These are phyloP conservation scores for Cryptococcus sp. DNA, from an alignment of 1,284 basidiomycete genomes.

Conservation along the genomic window DNA sequence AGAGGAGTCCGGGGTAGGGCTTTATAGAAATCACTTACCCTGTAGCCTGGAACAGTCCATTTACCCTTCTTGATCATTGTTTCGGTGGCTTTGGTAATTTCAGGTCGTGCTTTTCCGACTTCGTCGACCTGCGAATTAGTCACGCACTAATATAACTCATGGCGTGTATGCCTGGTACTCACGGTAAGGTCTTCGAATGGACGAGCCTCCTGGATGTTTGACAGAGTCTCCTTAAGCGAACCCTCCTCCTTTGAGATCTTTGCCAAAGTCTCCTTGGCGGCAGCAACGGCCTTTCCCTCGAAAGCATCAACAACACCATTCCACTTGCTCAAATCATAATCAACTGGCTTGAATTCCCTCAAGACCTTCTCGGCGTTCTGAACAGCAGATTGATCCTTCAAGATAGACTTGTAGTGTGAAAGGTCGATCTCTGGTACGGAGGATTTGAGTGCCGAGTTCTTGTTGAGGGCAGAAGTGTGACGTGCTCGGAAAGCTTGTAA, in stretches of 20 bases:
- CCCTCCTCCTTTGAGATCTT: constrained; percentile 92
- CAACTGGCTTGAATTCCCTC: constrained; percentile 87
- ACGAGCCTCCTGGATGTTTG: constrained; percentile 96
- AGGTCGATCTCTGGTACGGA: constrained; percentile 70
- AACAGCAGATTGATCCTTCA: constrained; percentile 91
- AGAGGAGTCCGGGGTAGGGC: not conserved
- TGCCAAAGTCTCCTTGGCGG: constrained; percentile 82
- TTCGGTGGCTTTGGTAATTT: constrained; percentile 87
- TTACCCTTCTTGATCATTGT: constrained; percentile 99
- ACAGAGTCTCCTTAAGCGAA: constrained; percentile 87
- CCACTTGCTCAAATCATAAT: constrained; percentile 90
- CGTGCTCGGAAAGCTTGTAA: constrained; percentile 97
- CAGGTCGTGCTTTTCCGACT: constrained; percentile 87
- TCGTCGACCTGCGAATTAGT: constrained; percentile 64
- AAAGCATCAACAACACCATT: constrained; percentile 96
- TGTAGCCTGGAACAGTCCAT: constrained; percentile 87
- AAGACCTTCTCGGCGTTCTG: constrained; percentile 89
- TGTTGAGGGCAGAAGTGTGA: constrained; percentile 78
- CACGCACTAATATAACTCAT: not conserved
- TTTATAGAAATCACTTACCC: constrained; percentile 45
- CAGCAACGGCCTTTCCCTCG: constrained; percentile 90
- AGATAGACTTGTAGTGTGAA: constrained; percentile 79
- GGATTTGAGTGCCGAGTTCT: constrained; percentile 63
- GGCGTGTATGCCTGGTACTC: constrained; percentile 42
- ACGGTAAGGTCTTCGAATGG: constrained; percentile 97